phyloP scores from a whole-genome alignment of 192 early-diverging fungal species.

The Kappamyces sp. region DNA sequence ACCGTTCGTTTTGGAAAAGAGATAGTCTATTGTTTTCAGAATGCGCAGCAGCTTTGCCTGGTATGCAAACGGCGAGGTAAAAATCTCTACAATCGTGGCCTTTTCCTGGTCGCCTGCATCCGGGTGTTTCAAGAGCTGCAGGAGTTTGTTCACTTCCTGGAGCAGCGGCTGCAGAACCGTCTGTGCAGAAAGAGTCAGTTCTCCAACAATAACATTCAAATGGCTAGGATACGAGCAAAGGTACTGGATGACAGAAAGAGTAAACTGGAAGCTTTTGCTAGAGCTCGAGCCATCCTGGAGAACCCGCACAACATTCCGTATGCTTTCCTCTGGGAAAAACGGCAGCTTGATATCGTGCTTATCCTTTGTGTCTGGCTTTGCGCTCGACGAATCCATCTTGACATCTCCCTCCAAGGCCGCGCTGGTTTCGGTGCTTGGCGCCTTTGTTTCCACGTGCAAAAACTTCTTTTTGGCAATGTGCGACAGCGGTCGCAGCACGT shows the following conservation, averaged over 20 bases:
- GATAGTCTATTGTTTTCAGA: constrained; percentile 91
- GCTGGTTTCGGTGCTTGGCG: constrained; percentile 3
- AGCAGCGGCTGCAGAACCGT: constrained; percentile 62
- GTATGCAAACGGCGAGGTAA: constrained; percentile 76
- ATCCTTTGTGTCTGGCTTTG: constrained; percentile 18
- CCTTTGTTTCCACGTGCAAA: constrained; percentile 4
- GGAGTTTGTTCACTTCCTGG: constrained; percentile 63
- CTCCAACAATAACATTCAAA: constrained; percentile 66
- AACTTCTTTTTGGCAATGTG: constrained; percentile 22
- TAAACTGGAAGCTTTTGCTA: constrained; percentile 90
- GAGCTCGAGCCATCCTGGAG: constrained; percentile 87
- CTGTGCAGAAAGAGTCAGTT: constrained; percentile 68
- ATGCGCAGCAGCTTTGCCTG: constrained; percentile 91
- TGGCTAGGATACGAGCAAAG: constrained; percentile 58
- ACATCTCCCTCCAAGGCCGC: not conserved
- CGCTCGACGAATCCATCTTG: not conserved
- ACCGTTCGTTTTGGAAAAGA: constrained; percentile 48
- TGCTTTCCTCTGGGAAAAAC: constrained; percentile 71
- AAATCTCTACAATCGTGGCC: constrained; percentile 64
- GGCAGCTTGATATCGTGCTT: constrained; percentile 61
- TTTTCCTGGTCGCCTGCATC: constrained; percentile 67
- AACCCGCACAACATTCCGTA: constrained; percentile 84
- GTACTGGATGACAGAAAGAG: constrained; percentile 83
- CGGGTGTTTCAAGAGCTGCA: constrained; percentile 45
- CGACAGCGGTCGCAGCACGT: constrained; percentile 71